These are phyloP conservation scores for Helicostylum pulchrum DNA, from an alignment of 192 early-diverging fungal genomes.

Conservation along the genomic window DNA sequence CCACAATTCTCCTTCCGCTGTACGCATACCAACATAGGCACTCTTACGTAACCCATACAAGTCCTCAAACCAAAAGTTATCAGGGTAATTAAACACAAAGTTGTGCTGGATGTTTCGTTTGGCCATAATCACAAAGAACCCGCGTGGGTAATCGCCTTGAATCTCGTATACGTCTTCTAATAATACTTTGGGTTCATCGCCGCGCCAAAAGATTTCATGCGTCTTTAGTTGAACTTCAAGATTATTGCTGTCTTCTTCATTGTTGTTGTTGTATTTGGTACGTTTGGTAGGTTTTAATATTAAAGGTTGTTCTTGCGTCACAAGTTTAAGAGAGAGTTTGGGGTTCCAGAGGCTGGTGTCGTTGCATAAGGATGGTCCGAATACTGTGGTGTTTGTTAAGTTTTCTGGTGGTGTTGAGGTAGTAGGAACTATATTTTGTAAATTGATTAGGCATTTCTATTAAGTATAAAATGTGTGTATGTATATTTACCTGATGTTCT, in stretches of 20 bases:
- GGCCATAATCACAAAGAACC: slow-evolving; percentile 59
- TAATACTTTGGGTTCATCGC: slow-evolving; percentile 38
- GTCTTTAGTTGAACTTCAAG: slow-evolving; percentile 34
- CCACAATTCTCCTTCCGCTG: slow-evolving; percentile 50
- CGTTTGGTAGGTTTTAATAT: not conserved
- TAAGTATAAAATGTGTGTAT: not conserved
- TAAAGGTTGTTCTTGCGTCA: slow-evolving; percentile 15
- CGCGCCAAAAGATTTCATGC: slow-evolving; percentile 39
- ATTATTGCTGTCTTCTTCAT: not conserved
- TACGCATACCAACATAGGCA: slow-evolving; percentile 47
- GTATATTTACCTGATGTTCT: not conserved
- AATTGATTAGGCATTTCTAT: not conserved
- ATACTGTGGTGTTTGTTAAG: not conserved
- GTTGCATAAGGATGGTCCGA: slow-evolving; percentile 3
- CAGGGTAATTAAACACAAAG: slow-evolving; percentile 64
- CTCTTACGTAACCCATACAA: slow-evolving; percentile 64
- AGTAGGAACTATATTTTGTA: not conserved
- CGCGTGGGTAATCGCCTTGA: slow-evolving; percentile 43
- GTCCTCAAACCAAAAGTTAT: slow-evolving; percentile 61
- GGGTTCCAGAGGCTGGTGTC: slow-evolving; percentile 18
- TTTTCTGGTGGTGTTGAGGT: not conserved
- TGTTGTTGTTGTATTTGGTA: not conserved
- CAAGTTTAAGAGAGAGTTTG: slow-evolving; percentile 20
- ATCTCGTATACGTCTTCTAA: slow-evolving; percentile 45
- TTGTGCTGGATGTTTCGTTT: slow-evolving; percentile 46